A percentile compares a stretch with the other conserved stretches of the same genome.
These are phyloP conservation scores for Russula griseocarnosa DNA, from an alignment of 768 basidiomycete genomes.

Conservation along the genomic window DNA sequence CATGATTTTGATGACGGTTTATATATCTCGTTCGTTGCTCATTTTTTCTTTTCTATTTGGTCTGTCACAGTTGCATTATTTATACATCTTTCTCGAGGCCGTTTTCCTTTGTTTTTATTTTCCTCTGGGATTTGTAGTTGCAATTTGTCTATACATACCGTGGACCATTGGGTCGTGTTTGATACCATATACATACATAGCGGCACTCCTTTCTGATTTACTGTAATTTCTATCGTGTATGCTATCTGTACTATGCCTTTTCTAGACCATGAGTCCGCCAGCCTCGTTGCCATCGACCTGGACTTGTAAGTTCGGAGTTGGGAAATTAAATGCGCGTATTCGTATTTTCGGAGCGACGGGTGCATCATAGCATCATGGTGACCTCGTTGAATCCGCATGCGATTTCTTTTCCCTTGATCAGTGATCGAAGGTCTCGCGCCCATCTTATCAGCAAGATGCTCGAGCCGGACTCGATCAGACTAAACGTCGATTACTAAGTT, in stretches of 20 bases:
- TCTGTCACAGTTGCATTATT: conserved; percentile 15
- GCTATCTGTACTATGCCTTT: conserved; percentile 22
- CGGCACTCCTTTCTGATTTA: conserved; percentile 18
- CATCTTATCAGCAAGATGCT: too few relatives aligned
- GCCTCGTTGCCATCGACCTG: background rate
- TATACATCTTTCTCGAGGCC: conserved; percentile 6
- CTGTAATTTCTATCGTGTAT: conserved; percentile 26
- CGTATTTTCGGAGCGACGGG: too few relatives aligned
- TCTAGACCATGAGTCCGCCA: background rate
- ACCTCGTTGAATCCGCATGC: background rate
- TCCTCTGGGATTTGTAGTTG: conserved; percentile 19
- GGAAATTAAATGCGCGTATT: background rate
- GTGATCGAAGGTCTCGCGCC: background rate
- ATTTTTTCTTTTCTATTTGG: background rate
- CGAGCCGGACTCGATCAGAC: too few relatives aligned
- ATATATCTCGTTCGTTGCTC: background rate
- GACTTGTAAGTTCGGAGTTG: background rate
- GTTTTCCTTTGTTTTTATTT: background rate
- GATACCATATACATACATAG: conserved; percentile 25
- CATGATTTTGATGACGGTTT: background rate
- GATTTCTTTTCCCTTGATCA: background rate
- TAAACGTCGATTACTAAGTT: too few relatives aligned
- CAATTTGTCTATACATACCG: conserved; percentile 26
- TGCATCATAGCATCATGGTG: too few relatives aligned
- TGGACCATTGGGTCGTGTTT: conserved; percentile 25